Percentiles rank a stretch among this genome's conserved stretches.
Evolutionary conservation across 2,329 filamentous ascomycete genomes (phyloP).

Genomic region (Aspergillus fructus): DNA sequence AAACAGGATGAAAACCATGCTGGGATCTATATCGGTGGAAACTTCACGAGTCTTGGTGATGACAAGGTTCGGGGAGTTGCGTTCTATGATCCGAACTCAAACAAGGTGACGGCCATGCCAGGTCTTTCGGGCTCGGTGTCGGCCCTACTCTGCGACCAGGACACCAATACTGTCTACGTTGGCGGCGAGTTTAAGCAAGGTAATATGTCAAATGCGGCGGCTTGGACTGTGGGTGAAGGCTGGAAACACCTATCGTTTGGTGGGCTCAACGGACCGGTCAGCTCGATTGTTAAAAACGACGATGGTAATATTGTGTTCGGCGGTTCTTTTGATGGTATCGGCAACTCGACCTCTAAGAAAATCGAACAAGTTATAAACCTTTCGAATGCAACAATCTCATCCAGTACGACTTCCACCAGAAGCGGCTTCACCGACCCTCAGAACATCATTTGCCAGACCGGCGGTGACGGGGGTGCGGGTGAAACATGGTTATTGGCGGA

Average conservation of each 20-base stretch:
- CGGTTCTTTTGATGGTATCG: conserved; percentile 82
- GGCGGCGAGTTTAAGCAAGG: conserved; percentile 79
- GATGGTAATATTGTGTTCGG: conserved; percentile 90
- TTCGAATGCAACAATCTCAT: conserved; percentile 70
- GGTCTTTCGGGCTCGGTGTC: conserved; percentile 82
- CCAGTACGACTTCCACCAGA: conserved; percentile 59
- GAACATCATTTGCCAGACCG: conserved; percentile 79
- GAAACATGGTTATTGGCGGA: conserved; percentile 81
- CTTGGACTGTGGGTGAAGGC: conserved; percentile 67
- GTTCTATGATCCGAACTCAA: conserved; percentile 72
- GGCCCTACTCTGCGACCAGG: conserved; percentile 76
- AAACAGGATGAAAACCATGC: conserved; percentile 63
- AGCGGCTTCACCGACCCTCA: conserved; percentile 71
- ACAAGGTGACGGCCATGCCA: conserved; percentile 68
- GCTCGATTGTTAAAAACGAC: conserved; percentile 75
- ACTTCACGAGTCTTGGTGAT: conserved; percentile 87
- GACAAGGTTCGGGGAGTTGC: conserved; percentile 76
- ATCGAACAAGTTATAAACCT: conserved; percentile 81
- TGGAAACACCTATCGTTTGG: conserved; percentile 85
- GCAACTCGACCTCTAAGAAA: conserved; percentile 68
- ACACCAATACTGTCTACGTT: conserved; percentile 78
- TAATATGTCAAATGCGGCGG: conserved; percentile 86
- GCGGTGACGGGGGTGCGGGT: conserved; percentile 65
- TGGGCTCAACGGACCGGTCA: conserved; percentile 91
- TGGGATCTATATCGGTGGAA: conserved; percentile 85